Percentiles rank a stretch among this genome's conserved stretches.
These are phyloP conservation scores for Globisporangium alternatum DNA, from an alignment of 352 stramenopile species.

Conservation along the genomic window DNA sequence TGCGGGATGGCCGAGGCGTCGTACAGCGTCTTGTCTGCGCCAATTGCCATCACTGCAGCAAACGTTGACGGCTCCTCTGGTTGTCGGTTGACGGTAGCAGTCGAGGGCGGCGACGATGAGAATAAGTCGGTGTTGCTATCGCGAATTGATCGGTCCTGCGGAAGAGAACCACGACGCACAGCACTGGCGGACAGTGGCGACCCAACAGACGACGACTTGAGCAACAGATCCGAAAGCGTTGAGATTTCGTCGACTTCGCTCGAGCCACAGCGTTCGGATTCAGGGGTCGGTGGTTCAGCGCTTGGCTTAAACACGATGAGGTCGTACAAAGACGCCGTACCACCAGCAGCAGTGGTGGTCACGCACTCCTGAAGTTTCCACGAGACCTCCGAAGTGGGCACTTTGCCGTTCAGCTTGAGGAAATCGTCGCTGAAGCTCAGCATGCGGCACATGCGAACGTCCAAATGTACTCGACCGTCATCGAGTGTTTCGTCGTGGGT, in stretches of 20 bases:
- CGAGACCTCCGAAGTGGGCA: constrained; percentile 24
- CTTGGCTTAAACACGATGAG: constrained; percentile 8
- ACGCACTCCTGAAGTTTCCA: constrained; percentile 22
- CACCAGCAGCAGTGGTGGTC: background rate
- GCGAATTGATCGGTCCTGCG: background rate
- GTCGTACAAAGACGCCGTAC: background rate
- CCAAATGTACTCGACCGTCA: constrained; percentile 13
- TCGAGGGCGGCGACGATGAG: constrained; percentile 3
- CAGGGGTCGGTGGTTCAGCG: background rate
- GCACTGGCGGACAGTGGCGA: background rate
- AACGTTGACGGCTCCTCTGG: constrained; percentile 22
- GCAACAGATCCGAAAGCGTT: background rate
- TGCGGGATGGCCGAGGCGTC: constrained; percentile 22
- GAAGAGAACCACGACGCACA: constrained; percentile 1
- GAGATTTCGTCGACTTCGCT: constrained; percentile 8
- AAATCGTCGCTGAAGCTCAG: constrained; percentile 18
- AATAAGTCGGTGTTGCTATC: background rate
- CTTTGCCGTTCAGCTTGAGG: constrained; percentile 14
- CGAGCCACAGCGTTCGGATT: background rate
- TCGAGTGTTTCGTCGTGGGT: background rate
- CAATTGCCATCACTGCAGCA: constrained; percentile 44
- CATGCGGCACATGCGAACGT: constrained; percentile 23
- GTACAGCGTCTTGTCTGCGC: constrained; percentile 24
- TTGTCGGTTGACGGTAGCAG: constrained; percentile 4
- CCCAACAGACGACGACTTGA: background rate